Base-by-base conservation (phyloP, 2,329 filamentous ascomycete species). In the Cercospora sesami region DNA sequence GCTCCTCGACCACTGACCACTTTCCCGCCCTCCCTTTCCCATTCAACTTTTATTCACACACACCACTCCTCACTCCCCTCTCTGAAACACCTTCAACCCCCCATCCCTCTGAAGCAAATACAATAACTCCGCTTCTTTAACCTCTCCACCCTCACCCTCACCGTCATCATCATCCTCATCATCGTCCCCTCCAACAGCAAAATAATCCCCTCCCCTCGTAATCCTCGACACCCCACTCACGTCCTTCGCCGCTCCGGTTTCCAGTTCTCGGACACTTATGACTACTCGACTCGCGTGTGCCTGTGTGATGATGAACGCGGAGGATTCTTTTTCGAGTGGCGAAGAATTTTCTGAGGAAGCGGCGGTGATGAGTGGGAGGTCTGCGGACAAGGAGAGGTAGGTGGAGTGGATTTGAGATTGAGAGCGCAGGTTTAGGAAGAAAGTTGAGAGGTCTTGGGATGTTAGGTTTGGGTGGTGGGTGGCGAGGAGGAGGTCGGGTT, bases 241-340 rank as follows among this genome's bases (percentile, higher is more conserved):
- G 80, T 97, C 94, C 77, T 86, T 90, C 70, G 94, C 94, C n/a
- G 89, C 89, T 0, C 94, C 94, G 0, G 93, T 96, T 76, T 96
- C 93, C 69, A 98, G 79, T 75, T 90, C 85, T 63, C 94, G 84
- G 67, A 95, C 81, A 69, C 91, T 87, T 74, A 96, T 80, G 3
- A 94, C 85, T 70, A 86, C 83, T n/a, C 86, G 81, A 8, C 93
- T 92, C 73, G 88, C 85, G 77, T 97, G 93, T n/a, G 90, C 91
- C 70, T 90, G 80, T 5, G 86, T 86, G 39, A 93, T 83, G 21
- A 91, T 80, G 68, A 97, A 86, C n/a, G 88, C 85, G 1, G 91
- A 87, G 73, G 92, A 89, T 68, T 90, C 86, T 59, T 83, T 86
- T 77, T 95, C 92, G 51, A 96, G 79, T 2, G 86, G 18, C 8